phyloP scores from a whole-genome alignment of 768 basidiomycete genomes.

The Mycena sanguinolenta region DNA sequence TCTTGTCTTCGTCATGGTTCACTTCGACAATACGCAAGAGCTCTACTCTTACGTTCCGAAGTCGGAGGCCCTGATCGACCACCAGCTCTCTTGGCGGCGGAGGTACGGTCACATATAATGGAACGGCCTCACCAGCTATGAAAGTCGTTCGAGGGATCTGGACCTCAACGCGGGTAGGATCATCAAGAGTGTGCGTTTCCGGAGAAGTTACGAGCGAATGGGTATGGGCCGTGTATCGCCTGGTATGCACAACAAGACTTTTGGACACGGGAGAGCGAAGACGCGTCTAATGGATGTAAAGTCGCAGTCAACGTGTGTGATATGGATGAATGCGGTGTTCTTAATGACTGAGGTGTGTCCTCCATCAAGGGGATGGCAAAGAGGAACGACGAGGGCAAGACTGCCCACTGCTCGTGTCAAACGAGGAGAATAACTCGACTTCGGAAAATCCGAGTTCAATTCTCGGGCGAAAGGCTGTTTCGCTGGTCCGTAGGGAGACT shows the following conservation, averaged over 20 bases:
- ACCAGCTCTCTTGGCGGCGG: constrained; percentile 79
- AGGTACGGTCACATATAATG: constrained; percentile 85
- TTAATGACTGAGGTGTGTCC: constrained; percentile 88
- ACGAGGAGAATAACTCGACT: constrained; percentile 65
- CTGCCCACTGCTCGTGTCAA: constrained; percentile 49
- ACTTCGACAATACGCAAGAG: constrained; percentile 77
- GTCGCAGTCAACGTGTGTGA: constrained; percentile 78
- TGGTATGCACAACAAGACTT: constrained; percentile 76
- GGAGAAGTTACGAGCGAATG: constrained; percentile 70
- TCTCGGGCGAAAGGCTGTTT: constrained; percentile 70
- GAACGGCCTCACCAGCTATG: constrained; percentile 78
- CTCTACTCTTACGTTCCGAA: constrained; percentile 86
- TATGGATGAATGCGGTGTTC: constrained; percentile 81
- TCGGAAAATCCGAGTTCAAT: constrained; percentile 77
- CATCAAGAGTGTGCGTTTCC: constrained; percentile 66
- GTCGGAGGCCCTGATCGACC: constrained; percentile 75
- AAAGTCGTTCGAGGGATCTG: constrained; percentile 82
- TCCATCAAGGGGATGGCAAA: constrained; percentile 85
- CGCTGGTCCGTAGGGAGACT: constrained; percentile 75
- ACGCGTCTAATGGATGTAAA: constrained; percentile 64
- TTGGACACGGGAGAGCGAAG: constrained; percentile 60
- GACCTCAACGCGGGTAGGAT: constrained; percentile 77
- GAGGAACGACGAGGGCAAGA: constrained; percentile 74
- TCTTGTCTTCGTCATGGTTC: constrained; percentile 53
- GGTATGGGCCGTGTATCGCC: constrained; percentile 78